Evolutionary conservation across 106 monocot genomes (phyloP), one percentile per base, ranked within the genome.

Genomic region (Acorus calamus): DNA sequence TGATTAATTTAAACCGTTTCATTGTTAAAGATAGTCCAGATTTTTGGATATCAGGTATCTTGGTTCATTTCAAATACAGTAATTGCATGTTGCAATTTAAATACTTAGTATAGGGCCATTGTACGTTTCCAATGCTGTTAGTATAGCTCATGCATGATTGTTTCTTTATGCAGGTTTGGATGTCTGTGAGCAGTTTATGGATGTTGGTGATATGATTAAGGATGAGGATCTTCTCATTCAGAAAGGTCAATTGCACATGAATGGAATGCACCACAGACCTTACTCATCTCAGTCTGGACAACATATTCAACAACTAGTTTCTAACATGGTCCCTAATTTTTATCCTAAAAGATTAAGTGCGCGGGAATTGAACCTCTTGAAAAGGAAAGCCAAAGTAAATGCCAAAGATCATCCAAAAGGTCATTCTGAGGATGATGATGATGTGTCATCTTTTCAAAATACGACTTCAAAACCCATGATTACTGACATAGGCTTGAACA

Each of bases 181-280:
- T 88, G 81, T 90, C 53, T 96, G 90, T 71, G 96, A 91, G 77
- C 96, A 91, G 56, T 96, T 91, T 75, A 96, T 96, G 91, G 96
- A 96, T 74, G 76, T 96, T 46, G 85, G 69, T 73, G 96, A 96
- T 54, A 80, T 96, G 78, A 88, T 96, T 9, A 91, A 55, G 66
- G 96, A 96, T 83, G 96, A 96, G 61, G 96, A 96, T 72, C 87
- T 96, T 74, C 68, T 96, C 55, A 55, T 76, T n/a, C 91, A 78
- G 52, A 83, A 72, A 57, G 68, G 54, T 64, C 73, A 81, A 44
- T 55, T 57, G 43, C 68, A 69, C 74, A 72, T 73, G 49, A 89
- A 77, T 77, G 91, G 75, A 51, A 44, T 65, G 46, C 59, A 62
- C 48, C 82, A 73, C 80, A 70, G 68, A 59, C 73, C 66, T 53